Conservation (phyloP, 352 stramenopile species). For the Phytophthora cryptogea region DNA sequence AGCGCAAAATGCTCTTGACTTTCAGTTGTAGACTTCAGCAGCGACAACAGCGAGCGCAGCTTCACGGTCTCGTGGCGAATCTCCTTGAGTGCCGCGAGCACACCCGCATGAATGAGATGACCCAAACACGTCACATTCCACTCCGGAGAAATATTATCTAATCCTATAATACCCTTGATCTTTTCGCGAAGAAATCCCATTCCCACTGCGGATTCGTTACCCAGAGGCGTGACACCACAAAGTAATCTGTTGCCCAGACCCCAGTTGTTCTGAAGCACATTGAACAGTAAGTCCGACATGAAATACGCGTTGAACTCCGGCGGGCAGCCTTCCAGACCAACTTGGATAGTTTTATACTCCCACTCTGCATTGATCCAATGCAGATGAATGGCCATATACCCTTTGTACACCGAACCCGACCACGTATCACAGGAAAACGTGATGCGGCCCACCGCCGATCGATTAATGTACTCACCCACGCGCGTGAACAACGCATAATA, state of each 20-base stretch:
- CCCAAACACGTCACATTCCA: conserved; percentile 81
- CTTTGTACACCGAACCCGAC: conserved; percentile 72
- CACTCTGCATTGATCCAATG: conserved; percentile 88
- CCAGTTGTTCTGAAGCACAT: conserved; percentile 82
- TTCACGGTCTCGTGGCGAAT: conserved; percentile 78
- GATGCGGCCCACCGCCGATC: conserved; percentile 68
- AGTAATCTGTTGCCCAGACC: conserved; percentile 72
- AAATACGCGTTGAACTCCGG: conserved; percentile 77
- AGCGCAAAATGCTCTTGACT: conserved; percentile 77
- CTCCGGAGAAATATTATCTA: conserved; percentile 71
- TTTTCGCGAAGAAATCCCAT: conserved; percentile 83
- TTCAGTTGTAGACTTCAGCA: conserved; percentile 74
- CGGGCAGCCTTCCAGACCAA: conserved; percentile 72
- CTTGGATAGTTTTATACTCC: conserved; percentile 84
- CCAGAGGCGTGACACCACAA: conserved; percentile 67
- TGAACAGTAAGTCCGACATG: conserved; percentile 80
- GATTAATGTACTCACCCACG: conserved; percentile 77
- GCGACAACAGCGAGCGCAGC: conserved; percentile 69
- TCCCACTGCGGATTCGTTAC: conserved; percentile 63
- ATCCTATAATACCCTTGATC: conserved; percentile 77
- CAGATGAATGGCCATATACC: conserved; percentile 74
- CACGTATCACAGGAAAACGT: conserved; percentile 84
- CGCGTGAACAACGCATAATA: conserved; percentile 73
- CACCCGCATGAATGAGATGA: conserved; percentile 72
- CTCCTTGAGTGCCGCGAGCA: conserved; percentile 69